Conservation (phyloP, 768 basidiomycete genomes). For the Pulveroboletus ravenelii region DNA sequence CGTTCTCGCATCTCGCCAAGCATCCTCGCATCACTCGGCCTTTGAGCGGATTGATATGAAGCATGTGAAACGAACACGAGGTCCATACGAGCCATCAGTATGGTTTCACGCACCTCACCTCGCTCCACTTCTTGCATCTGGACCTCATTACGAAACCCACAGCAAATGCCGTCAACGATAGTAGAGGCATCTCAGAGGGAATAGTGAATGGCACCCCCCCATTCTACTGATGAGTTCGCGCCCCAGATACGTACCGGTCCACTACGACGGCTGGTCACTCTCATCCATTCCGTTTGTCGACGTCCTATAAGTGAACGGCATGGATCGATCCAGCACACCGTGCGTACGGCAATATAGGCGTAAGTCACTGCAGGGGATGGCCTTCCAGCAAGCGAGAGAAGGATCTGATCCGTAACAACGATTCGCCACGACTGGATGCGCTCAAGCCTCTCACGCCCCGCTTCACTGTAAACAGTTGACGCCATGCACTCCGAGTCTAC, state of each 20-base stretch:
- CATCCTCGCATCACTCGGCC: neutral
- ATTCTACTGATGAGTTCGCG: neutral
- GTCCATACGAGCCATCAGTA: neutral
- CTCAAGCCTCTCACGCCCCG: neutral
- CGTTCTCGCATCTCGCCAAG: neutral
- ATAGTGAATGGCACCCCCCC: neutral
- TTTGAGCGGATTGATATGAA: neutral
- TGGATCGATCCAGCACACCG: neutral
- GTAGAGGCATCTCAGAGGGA: neutral
- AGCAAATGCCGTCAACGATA: neutral
- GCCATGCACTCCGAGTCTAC: neutral
- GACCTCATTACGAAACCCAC: neutral
- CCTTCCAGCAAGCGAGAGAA: slow-evolving; percentile 12
- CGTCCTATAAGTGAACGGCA: neutral
- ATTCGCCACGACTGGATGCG: slow-evolving; percentile 10
- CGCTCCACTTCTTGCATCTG: neutral
- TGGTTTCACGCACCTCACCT: neutral
- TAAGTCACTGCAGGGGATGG: neutral
- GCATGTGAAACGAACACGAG: neutral
- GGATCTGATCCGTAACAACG: slow-evolving; percentile 8
- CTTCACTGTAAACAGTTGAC: neutral
- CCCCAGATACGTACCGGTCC: neutral
- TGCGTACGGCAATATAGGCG: neutral
- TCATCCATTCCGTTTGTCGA: neutral
- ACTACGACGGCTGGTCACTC: neutral